Conservation (phyloP, 768 basidiomycete species). For the Cystobasidium tubakii region DNA sequence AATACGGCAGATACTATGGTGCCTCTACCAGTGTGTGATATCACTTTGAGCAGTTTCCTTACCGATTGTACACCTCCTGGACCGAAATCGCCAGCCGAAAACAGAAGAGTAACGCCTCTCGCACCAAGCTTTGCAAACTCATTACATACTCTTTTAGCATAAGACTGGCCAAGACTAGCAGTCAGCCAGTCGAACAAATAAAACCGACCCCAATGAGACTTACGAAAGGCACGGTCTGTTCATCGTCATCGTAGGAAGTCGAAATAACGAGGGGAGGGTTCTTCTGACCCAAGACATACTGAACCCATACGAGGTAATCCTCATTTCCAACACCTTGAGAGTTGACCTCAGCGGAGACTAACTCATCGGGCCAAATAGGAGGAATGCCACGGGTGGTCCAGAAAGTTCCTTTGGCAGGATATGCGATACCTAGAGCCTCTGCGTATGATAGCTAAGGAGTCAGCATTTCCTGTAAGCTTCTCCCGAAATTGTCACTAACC, state of each 20-base stretch:
- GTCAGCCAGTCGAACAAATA: too few relatives aligned
- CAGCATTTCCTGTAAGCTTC: neutral
- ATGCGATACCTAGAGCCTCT: constrained; percentile 22
- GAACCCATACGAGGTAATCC: constrained; percentile 12
- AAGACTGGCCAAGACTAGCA: constrained; percentile 38
- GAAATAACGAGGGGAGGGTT: constrained; percentile 41
- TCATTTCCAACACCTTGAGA: neutral
- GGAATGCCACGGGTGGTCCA: constrained; percentile 14
- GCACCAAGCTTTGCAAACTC: constrained; percentile 57
- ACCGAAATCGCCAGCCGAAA: constrained; percentile 54
- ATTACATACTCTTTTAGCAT: constrained; percentile 52
- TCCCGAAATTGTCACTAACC: neutral
- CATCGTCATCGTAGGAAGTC: constrained; percentile 44
- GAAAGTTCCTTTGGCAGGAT: constrained; percentile 21
- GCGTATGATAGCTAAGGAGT: too few relatives aligned
- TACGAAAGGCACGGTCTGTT: constrained; percentile 29
- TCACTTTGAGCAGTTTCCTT: too few relatives aligned
- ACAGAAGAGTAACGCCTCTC: constrained; percentile 55
- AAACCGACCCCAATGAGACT: too few relatives aligned
- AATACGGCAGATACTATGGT: too few relatives aligned
- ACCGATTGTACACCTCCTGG: constrained; percentile 49
- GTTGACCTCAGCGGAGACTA: neutral
- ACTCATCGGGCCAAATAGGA: constrained; percentile 11
- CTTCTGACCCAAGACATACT: constrained; percentile 14
- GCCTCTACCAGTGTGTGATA: too few relatives aligned